Evolutionary conservation across 2,329 filamentous ascomycete species (phyloP).

Genomic region (Thielaviopsis punctulata): DNA sequence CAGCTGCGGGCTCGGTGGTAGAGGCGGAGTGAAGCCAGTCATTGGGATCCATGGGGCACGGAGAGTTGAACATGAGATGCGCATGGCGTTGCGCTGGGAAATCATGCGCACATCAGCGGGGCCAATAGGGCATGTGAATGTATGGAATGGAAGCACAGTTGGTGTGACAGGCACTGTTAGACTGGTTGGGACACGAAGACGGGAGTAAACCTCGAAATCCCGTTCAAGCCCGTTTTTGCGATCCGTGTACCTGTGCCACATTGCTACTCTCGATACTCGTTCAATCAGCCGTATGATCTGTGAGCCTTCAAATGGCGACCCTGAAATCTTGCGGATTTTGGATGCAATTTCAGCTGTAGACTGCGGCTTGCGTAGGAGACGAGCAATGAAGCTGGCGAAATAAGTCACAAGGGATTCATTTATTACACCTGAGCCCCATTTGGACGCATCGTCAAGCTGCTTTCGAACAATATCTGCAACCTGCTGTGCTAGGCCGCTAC

Average conservation of each 20-base stretch:
- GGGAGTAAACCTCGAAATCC: constrained; percentile 42
- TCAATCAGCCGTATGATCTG: constrained; percentile 70
- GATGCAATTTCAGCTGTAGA: constrained; percentile 21
- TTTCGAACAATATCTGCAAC: constrained; percentile 83
- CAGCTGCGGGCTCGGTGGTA: constrained; percentile 65
- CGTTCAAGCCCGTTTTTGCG: constrained; percentile 47
- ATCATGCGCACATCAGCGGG: constrained; percentile 86
- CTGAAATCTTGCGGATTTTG: constrained; percentile 44
- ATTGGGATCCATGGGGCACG: constrained; percentile 70
- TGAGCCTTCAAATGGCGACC: constrained; percentile 73
- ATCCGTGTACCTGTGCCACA: constrained; percentile 77
- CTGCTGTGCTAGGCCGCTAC: constrained; percentile 70
- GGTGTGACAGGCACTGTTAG: constrained; percentile 73
- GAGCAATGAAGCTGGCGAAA: constrained; percentile 29
- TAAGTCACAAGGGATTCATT: constrained; percentile 34
- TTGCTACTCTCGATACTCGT: constrained; percentile 58
- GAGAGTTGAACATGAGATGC: constrained; percentile 82
- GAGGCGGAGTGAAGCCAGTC: constrained; percentile 69
- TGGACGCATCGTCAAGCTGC: constrained; percentile 70
- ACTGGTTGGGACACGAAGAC: constrained; percentile 55
- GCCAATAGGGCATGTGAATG: constrained; percentile 85
- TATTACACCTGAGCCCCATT: constrained; percentile 65
- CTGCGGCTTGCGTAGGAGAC: constrained; percentile 22
- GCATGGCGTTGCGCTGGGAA: constrained; percentile 81
- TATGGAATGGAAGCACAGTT: constrained; percentile 92